These are phyloP conservation scores for Podosphaera aphanis DNA, from an alignment of 2,329 filamentous ascomycete genomes.

Conservation along the genomic window DNA sequence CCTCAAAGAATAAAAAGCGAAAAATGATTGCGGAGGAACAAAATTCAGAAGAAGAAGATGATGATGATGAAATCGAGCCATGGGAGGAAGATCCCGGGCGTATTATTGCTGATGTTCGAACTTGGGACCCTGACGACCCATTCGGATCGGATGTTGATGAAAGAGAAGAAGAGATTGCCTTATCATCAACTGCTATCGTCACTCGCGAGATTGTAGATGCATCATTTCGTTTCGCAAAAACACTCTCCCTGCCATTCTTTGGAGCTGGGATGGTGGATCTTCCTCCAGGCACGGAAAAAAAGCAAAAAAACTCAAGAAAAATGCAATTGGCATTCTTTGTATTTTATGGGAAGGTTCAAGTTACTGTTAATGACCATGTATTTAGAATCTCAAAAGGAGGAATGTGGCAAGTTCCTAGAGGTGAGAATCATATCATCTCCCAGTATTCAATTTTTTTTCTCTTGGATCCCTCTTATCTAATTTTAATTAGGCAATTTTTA, in stretches of 20 bases:
- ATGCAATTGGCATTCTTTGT: constrained; percentile 98
- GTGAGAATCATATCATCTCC: constrained; percentile 27
- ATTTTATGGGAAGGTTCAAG: constrained; percentile 56
- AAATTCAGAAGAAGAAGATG: constrained; percentile 7
- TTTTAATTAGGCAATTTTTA: constrained; percentile 63
- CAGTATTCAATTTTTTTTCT: neutral
- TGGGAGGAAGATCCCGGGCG: constrained; percentile 49
- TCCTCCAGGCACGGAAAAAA: constrained; percentile 61
- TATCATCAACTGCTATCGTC: constrained; percentile 25
- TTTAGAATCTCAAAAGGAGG: constrained; percentile 76
- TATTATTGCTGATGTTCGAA: constrained; percentile 37
- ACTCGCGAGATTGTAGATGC: constrained; percentile 36
- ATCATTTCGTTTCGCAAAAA: constrained; percentile 73
- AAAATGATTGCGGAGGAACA: constrained; percentile 13
- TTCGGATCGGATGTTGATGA: constrained; percentile 29
- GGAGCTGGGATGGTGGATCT: constrained; percentile 78
- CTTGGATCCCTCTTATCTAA: constrained; percentile 4
- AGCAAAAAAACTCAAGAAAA: constrained; percentile 72
- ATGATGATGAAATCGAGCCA: constrained; percentile 30
- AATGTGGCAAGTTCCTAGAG: constrained; percentile 84
- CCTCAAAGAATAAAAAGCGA: constrained; percentile 14
- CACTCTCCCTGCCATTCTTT: constrained; percentile 64
- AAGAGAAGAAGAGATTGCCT: constrained; percentile 30
- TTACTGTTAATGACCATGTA: constrained; percentile 48
- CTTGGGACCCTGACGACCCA: constrained; percentile 38